phyloP scores from a whole-genome alignment of 768 basidiomycete species.

The Suillus occidentalis region DNA sequence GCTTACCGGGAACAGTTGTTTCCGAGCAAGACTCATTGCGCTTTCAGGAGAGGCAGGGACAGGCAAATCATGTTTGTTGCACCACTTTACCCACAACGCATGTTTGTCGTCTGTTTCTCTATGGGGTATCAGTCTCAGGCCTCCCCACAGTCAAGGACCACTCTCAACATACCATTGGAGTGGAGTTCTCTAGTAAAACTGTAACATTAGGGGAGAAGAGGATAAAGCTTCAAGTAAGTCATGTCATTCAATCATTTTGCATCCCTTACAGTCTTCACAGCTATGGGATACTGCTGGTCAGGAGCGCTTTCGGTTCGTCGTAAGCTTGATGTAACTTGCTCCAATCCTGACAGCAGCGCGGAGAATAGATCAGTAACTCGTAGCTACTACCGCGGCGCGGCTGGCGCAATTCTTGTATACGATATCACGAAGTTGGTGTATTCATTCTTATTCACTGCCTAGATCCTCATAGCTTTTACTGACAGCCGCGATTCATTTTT shows the following conservation, averaged over 20 bases:
- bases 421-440: constrained; percentile 80
- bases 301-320: constrained; percentile 79
- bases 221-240: constrained; percentile 87
- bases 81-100: constrained; percentile 94
- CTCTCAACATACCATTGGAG: constrained; percentile 97
- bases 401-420: constrained; percentile 89
- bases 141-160: constrained; percentile 83
- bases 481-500: constrained; percentile 83
- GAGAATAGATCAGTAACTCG: constrained; percentile 78
- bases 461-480: constrained; percentile 2
- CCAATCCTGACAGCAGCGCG: constrained; percentile 17
- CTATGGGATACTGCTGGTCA: constrained; percentile 98
- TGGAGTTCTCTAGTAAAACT: constrained; percentile 95
- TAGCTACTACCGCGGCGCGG: constrained; percentile 94
- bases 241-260: constrained; percentile 11
- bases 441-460: constrained; percentile 6
- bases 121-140: constrained; percentile 8
- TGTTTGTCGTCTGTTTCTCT: constrained; percentile 56
- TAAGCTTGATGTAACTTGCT: constrained; percentile 13
- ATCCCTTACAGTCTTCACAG: constrained; percentile 40
- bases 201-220: constrained; percentile 91
- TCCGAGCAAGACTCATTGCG: constrained; percentile 7
- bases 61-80: constrained; percentile 95
- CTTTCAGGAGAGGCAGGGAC: constrained; percentile 88
- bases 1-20: constrained; percentile 10